Evolutionary conservation across 2,329 filamentous ascomycete species (phyloP).

Genomic region (Diaporthe vaccinii): DNA sequence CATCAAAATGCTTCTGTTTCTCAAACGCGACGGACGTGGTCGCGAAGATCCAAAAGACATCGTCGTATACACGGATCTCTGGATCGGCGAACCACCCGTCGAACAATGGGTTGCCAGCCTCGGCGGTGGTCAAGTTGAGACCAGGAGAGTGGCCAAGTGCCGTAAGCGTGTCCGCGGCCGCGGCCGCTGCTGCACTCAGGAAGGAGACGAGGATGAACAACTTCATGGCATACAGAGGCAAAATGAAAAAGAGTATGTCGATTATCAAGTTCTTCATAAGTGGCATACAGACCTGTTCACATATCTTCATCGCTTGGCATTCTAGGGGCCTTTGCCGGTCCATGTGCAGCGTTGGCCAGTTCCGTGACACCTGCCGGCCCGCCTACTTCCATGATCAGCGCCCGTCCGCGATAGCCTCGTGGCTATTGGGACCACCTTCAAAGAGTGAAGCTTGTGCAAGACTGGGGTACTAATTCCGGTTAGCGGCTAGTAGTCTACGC

Average conservation of each 20-base stretch:
- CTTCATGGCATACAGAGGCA: background rate
- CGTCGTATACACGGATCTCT: slow-evolving; percentile 60
- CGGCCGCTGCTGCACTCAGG: background rate
- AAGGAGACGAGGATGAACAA: background rate
- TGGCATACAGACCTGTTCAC: background rate
- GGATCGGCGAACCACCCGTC: slow-evolving; percentile 59
- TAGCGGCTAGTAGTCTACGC: background rate
- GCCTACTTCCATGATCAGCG: background rate
- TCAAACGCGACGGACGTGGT: slow-evolving; percentile 60
- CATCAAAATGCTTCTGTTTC: slow-evolving; percentile 62
- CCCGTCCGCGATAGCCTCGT: background rate
- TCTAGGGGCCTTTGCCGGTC: background rate
- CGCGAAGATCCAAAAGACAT: slow-evolving; percentile 62
- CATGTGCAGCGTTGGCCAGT: background rate
- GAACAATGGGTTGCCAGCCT: slow-evolving; percentile 18
- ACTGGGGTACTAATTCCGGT: background rate
- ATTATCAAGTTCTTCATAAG: background rate
- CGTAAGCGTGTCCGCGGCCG: background rate
- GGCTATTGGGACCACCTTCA: background rate
- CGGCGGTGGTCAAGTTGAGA: slow-evolving; percentile 18
- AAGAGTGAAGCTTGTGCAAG: background rate
- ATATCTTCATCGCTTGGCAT: background rate
- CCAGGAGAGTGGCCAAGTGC: background rate
- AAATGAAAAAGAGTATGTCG: background rate
- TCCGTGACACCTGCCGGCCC: background rate